Percentiles rank a stretch among this genome's conserved stretches.
Conservation (phyloP, 2,329 filamentous ascomycete species). For the Rhynchosporium secalis region DNA sequence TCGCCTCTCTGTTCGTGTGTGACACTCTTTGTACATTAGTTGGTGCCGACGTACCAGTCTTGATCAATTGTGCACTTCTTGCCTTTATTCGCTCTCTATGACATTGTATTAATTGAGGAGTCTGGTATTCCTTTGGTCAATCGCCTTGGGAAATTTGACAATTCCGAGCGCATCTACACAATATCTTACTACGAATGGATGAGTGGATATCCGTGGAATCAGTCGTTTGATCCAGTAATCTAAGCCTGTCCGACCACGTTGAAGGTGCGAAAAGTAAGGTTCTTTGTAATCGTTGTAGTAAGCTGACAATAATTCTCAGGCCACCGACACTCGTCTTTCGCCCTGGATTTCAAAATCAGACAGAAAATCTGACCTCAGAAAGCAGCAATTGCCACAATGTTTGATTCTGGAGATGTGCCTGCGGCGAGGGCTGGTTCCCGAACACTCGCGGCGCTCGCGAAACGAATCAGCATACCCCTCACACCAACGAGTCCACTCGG, state of each 20-base stretch:
- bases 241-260: conserved; percentile 12
- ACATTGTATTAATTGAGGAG: conserved; percentile 39
- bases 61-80: conserved; percentile 19
- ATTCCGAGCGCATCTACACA: conserved; percentile 24
- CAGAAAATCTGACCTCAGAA: conserved; percentile 1
- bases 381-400: conserved; percentile 19
- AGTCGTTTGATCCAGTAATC: conserved; percentile 12
- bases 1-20: conserved; percentile 32
- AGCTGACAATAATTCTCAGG: conserved; percentile 22
- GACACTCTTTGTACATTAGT: conserved; percentile 20
- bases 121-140: conserved; percentile 42
- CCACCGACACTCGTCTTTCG: conserved; percentile 12
- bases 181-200: conserved; percentile 18
- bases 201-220: conserved; percentile 20
- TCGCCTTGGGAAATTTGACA: conserved; percentile 17
- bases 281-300: conserved; percentile 15
- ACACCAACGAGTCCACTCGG: conserved; percentile 61
- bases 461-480: conserved; percentile 60
- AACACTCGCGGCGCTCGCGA: conserved; percentile 36
- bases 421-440: conserved; percentile 31
- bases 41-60: conserved; percentile 22
- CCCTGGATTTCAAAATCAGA: conserved; percentile 15
- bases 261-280: conserved; percentile 11
- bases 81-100: conserved; percentile 36
- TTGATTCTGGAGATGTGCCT: conserved; percentile 24